Conservation (phyloP, 768 basidiomycete species). For the Leccinum sublutescens region DNA sequence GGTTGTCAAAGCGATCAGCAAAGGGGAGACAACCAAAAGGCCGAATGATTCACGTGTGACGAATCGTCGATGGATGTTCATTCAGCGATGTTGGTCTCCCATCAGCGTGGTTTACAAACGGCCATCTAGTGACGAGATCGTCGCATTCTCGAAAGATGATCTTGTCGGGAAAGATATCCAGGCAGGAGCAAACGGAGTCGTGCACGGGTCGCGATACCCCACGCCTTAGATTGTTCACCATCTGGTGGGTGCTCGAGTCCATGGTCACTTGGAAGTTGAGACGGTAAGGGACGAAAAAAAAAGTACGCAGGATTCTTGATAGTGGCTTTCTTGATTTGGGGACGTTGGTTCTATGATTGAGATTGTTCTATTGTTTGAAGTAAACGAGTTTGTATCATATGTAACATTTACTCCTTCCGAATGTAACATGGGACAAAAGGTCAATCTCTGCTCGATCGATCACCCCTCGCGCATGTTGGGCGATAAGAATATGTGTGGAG, state of each 20-base stretch:
- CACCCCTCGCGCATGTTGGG: too few species aligned
- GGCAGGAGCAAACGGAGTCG: background rate
- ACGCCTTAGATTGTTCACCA: background rate
- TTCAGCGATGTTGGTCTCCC: constrained; percentile 7
- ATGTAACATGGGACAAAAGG: background rate
- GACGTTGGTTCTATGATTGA: background rate
- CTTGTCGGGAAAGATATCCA: background rate
- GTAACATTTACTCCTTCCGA: background rate
- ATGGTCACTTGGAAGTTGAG: background rate
- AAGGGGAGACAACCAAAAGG: background rate
- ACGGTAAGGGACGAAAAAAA: too few species aligned
- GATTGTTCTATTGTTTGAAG: background rate
- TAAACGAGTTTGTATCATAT: background rate
- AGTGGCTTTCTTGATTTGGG: background rate
- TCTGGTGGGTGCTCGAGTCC: too few species aligned
- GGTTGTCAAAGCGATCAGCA: background rate
- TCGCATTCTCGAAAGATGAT: constrained; percentile 2
- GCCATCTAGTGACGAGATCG: constrained; percentile 4
- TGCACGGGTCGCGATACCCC: too few species aligned
- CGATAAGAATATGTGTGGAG: too few species aligned
- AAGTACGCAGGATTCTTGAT: too few species aligned
- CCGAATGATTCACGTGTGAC: constrained; percentile 1
- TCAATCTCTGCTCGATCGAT: too few species aligned
- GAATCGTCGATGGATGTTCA: constrained; percentile 5
- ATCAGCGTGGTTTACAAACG: background rate